A percentile compares a stretch with the other conserved stretches of the same genome.
Evolutionary conservation across 2,329 filamentous ascomycete species (phyloP).

Genomic region (Chaetomium strumarium): DNA sequence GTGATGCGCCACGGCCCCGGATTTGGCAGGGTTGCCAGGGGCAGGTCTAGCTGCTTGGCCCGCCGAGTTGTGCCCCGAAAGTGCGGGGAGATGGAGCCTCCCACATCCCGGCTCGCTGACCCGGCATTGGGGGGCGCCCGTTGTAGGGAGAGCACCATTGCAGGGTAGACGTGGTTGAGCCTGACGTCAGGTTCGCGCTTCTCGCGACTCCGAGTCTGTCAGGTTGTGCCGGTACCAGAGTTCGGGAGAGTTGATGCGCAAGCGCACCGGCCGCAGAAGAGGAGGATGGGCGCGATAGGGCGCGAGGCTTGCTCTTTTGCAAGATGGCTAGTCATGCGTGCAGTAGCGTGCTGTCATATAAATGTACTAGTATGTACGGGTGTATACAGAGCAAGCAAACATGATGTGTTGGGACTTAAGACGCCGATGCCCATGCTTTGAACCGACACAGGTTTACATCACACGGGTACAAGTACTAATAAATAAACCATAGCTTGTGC

Average conservation of each 20-base stretch:
- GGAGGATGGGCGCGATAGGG: background rate
- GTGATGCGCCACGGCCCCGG: constrained; percentile 10
- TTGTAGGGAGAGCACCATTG: background rate
- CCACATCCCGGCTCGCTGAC: constrained; percentile 6
- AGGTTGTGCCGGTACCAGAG: background rate
- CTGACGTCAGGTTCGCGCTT: constrained; percentile 6
- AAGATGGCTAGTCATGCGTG: too few species aligned
- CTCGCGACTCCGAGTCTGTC: constrained; percentile 18
- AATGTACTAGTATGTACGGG: too few species aligned
- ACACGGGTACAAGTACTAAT: background rate
- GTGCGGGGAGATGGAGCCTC: constrained; percentile 14
- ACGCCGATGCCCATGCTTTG: constrained; percentile 8
- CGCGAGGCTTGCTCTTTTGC: background rate
- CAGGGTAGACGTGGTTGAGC: background rate
- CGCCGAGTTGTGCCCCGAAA: background rate
- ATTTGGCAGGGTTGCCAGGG: constrained; percentile 2
- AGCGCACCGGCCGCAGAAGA: background rate
- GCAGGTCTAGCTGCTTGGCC: constrained; percentile 8
- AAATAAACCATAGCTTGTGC: background rate
- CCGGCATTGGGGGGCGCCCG: constrained; percentile 11
- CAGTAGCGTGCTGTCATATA: too few species aligned
- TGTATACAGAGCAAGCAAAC: too few species aligned
- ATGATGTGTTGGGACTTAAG: background rate
- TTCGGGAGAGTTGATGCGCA: constrained; percentile 3
- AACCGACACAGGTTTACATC: background rate